Evolutionary conservation across 2,329 filamentous ascomycete genomes (phyloP).

Genomic region (Trichoderma brevicompactum): DNA sequence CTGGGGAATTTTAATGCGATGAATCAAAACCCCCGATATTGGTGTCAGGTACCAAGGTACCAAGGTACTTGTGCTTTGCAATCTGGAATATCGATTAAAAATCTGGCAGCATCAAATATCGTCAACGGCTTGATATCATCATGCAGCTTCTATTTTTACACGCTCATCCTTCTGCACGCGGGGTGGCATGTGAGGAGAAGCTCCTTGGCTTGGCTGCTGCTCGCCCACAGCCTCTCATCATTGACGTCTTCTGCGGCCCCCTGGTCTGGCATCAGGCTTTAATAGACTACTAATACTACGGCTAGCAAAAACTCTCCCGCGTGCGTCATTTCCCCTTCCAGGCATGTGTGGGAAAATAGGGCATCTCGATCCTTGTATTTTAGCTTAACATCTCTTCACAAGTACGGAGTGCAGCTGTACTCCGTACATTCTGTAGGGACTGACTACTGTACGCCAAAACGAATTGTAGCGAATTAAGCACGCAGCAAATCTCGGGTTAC

Average conservation of each 20-base stretch:
- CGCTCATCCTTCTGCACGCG: slow-evolving; percentile 4
- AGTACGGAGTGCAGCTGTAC: not conserved
- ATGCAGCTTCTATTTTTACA: slow-evolving; percentile 20
- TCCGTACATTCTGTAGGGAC: not conserved
- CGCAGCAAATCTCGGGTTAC: slow-evolving; percentile 8
- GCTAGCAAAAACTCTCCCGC: not conserved
- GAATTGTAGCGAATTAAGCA: not conserved
- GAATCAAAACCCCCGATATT: not conserved
- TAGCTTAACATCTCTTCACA: not conserved
- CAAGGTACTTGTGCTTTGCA: no score
- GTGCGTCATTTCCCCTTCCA: slow-evolving; percentile 24
- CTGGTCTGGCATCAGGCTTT: not conserved
- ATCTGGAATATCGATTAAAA: no score
- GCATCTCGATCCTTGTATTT: not conserved
- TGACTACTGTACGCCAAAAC: not conserved
- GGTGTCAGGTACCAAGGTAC: no score
- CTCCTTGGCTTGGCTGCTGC: not conserved
- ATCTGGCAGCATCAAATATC: no score
- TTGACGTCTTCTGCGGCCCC: slow-evolving; percentile 1
- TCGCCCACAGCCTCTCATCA: not conserved
- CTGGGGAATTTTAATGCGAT: not conserved
- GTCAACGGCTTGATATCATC: slow-evolving; percentile 8
- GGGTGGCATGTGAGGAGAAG: slow-evolving; percentile 13
- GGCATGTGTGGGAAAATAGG: not conserved
- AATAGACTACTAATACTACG: not conserved